phyloP scores from a whole-genome alignment of 441 rosid genomes.

The Syzygium malaccense region DNA sequence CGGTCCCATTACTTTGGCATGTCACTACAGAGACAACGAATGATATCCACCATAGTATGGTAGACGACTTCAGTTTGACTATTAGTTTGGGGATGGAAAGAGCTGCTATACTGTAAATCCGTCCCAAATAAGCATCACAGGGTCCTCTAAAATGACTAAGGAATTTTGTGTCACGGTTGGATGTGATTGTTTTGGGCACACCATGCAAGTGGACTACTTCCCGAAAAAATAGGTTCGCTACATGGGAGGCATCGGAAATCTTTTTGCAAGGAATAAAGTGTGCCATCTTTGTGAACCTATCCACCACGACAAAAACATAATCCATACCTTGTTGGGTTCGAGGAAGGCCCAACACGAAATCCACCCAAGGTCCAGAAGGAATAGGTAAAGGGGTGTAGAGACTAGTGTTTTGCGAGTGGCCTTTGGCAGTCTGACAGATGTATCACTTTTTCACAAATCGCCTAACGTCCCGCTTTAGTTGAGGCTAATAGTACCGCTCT shows the following conservation, averaged over 20 bases:
- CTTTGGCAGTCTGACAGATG: background rate
- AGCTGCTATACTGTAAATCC: fast-evolving
- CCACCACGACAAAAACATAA: background rate
- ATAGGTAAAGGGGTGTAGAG: background rate
- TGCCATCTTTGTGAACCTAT: background rate
- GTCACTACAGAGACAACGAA: background rate
- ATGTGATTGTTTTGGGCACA: background rate
- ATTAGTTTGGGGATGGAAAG: too few species aligned
- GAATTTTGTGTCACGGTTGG: background rate
- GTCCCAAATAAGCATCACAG: background rate
- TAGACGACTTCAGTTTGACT: background rate
- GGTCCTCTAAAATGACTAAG: background rate
- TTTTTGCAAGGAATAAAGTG: background rate
- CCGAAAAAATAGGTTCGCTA: background rate
- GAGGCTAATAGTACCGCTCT: background rate
- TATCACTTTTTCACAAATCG: background rate
- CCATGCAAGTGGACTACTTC: background rate
- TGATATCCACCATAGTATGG: fast-evolving
- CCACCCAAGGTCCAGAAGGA: background rate
- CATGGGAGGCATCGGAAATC: background rate
- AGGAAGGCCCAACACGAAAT: background rate
- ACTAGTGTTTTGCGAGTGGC: background rate
- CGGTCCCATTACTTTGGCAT: background rate
- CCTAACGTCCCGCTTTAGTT: background rate
- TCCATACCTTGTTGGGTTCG: background rate